A percentile compares a stretch with the other conserved stretches of the same genome.
These are phyloP conservation scores for Canariomyces notabilis DNA, from an alignment of 2,329 filamentous ascomycete species.

Conservation along the genomic window DNA sequence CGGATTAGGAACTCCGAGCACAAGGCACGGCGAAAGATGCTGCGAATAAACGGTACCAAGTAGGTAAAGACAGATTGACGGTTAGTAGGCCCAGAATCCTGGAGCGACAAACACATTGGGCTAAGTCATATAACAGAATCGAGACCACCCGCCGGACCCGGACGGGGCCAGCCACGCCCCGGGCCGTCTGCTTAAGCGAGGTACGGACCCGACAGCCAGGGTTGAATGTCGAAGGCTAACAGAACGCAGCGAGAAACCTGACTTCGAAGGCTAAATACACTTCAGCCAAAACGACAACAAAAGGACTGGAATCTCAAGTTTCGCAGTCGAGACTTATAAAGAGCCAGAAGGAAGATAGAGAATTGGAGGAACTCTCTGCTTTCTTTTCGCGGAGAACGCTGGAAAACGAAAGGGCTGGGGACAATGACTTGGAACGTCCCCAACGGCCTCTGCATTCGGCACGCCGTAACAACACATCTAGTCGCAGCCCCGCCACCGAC, in stretches of 20 bases:
- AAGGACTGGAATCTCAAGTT: background rate
- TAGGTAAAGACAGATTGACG: too few relatives aligned
- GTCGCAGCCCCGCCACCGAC: background rate
- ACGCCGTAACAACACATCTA: background rate
- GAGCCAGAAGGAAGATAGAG: slow-evolving; percentile 28
- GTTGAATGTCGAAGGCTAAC: background rate
- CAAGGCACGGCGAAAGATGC: background rate
- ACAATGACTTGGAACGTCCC: background rate
- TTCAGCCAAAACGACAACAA: background rate
- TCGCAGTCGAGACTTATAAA: slow-evolving; percentile 16
- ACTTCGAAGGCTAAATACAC: background rate
- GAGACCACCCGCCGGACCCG: background rate
- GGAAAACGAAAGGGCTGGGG: background rate
- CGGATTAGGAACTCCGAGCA: background rate
- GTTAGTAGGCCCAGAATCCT: background rate
- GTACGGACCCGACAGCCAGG: background rate
- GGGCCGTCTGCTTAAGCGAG: background rate
- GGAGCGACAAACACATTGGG: background rate
- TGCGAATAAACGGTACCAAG: background rate
- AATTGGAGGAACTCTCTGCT: slow-evolving; percentile 33
- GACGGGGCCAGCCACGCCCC: background rate
- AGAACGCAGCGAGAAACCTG: background rate
- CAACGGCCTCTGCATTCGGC: background rate
- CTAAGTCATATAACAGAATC: background rate
- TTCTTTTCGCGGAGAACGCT: slow-evolving; percentile 29